Conservation (phyloP, 106 monocot species). For the Phalaenopsis aphrodite region DNA sequence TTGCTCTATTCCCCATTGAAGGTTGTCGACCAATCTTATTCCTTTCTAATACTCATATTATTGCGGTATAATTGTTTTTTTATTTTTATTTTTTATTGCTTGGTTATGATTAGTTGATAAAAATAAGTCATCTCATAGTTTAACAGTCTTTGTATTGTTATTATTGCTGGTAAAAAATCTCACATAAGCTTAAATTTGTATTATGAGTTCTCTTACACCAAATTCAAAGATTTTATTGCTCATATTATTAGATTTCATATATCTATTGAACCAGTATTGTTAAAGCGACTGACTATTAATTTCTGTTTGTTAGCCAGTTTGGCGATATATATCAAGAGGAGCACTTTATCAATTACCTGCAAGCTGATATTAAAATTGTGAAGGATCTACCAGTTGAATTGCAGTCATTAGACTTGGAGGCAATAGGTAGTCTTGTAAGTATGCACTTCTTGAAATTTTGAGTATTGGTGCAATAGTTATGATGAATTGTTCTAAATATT, state of each 20-base stretch:
- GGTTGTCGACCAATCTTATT: too few relatives aligned
- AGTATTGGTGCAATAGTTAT: background rate
- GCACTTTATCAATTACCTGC: constrained; percentile 70
- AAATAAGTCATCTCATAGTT: too few relatives aligned
- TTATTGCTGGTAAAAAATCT: background rate
- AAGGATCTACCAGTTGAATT: constrained; percentile 82
- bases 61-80: too few relatives aligned
- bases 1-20: too few relatives aligned
- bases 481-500: background rate
- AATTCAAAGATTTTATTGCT: too few relatives aligned
- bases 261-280: background rate
- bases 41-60: too few relatives aligned
- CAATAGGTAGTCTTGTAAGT: constrained; percentile 93
- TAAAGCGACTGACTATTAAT: background rate
- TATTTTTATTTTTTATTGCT: too few relatives aligned
- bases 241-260: background rate
- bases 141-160: background rate
- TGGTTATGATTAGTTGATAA: too few relatives aligned
- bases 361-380: constrained; percentile 73
- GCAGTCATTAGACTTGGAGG: constrained; percentile 81
- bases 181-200: background rate
- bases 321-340: constrained; percentile 98
- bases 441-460: background rate
- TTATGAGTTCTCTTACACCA: background rate
- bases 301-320: constrained; percentile 82